Percentiles rank a stretch among this genome's conserved stretches.
Conservation (phyloP, 106 monocot species). For the Amphibolis antarctica region DNA sequence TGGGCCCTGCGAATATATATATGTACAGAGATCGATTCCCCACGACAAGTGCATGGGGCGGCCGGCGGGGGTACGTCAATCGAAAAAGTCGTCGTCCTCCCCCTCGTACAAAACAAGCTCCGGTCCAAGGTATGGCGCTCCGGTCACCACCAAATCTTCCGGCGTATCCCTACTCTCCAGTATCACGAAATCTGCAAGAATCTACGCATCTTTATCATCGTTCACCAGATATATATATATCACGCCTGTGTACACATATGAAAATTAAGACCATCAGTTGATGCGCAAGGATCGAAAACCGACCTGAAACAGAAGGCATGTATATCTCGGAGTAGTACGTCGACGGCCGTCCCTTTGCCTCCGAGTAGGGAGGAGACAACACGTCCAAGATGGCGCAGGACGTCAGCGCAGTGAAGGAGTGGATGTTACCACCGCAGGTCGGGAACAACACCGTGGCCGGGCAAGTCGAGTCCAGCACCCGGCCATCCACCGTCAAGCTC, state of each 20-base stretch:
- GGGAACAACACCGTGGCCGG: conserved; percentile 37
- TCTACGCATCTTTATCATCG: too few species aligned
- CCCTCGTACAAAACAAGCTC: conserved; percentile 11
- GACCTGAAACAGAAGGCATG: conserved; percentile 24
- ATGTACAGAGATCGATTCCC: too few species aligned
- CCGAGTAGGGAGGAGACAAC: conserved; percentile 36
- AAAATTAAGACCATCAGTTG: too few species aligned
- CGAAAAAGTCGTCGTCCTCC: not conserved
- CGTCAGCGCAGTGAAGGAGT: conserved; percentile 32
- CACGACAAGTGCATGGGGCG: too few species aligned
- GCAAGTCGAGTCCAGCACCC: conserved; percentile 6
- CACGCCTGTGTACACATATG: too few species aligned
- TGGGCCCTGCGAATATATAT: too few species aligned
- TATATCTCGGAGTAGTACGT: conserved; percentile 27
- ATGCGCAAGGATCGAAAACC: too few species aligned
- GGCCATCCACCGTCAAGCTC: conserved; percentile 17
- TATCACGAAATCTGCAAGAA: conserved; percentile 3
- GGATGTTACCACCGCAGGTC: conserved; percentile 38
- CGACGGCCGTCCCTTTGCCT: conserved; percentile 26
- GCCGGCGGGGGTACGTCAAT: too few species aligned
- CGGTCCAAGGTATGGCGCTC: conserved; percentile 22
- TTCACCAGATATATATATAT: too few species aligned
- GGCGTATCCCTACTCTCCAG: conserved; percentile 16
- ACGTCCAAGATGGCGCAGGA: conserved; percentile 40
- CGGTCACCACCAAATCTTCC: conserved; percentile 11